A percentile compares a stretch with the other conserved stretches of the same genome.
Conservation (phyloP, 2,329 filamentous ascomycete genomes). For the Triangularia verruculosa region DNA sequence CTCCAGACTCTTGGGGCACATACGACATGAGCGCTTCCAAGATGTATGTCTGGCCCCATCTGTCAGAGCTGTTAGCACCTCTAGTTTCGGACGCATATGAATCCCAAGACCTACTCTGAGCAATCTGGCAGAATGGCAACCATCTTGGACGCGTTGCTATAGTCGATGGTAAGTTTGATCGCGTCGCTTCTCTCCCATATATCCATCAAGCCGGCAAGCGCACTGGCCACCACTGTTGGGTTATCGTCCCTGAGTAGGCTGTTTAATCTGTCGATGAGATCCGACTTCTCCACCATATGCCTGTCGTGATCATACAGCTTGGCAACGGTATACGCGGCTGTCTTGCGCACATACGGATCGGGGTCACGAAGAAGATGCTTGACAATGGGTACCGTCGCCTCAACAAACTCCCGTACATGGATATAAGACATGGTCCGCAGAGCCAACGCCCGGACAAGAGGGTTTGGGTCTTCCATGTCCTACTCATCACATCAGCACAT, state of each 20-base stretch:
- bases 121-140: conserved; percentile 94
- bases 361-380: conserved; percentile 79
- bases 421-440: conserved; percentile 96
- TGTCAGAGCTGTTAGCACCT: conserved; percentile 37
- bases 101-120: conserved; percentile 69
- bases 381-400: conserved; percentile 80
- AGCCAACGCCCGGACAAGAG: conserved; percentile 85
- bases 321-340: conserved; percentile 90
- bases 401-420: conserved; percentile 92
- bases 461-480: conserved; percentile 93
- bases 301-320: conserved; percentile 97
- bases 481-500: conserved; percentile 37
- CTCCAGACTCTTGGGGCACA: conserved; percentile 83
- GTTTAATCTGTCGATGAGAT: conserved; percentile 90
- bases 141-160: conserved; percentile 95
- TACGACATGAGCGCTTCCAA: conserved; percentile 97
- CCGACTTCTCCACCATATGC: conserved; percentile 82
- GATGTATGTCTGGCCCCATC: conserved; percentile 99
- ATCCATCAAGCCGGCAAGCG: conserved; percentile 86
- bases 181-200: conserved; percentile 98
- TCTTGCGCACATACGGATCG: conserved; percentile 97
- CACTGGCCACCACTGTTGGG: conserved; percentile 93
- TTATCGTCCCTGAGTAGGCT: conserved; percentile 90
- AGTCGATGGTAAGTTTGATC: conserved; percentile 97
- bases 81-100: no score